Base-by-base conservation (phyloP, 2,329 filamentous ascomycete genomes). In the Grosmannia serpens region DNA sequence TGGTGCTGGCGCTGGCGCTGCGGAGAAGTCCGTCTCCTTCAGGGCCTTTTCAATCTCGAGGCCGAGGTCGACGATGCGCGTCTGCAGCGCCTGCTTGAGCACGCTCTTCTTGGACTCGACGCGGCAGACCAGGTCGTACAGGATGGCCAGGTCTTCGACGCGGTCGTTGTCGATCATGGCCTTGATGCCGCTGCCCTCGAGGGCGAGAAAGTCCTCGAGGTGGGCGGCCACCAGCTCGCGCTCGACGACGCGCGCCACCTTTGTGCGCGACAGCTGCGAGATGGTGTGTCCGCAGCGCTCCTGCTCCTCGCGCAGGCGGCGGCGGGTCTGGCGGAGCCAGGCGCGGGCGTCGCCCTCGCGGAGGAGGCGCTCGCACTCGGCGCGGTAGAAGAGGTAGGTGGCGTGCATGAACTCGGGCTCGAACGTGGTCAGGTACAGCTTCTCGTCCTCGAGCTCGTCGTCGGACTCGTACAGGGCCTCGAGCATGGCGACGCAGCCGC, bases 131-230 rank as follows among this genome's bases (percentile, higher is more conserved):
- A 97, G 79, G 22, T 84, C 79, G 70, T 94, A 97, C 4, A 97
- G 76, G 55, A 91, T 85, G n/a, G 79, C 77, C 11, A 99, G 76
- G 65, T 95, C 91, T 4, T 87, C 83, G 38, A 87, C 66, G 62
- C 87, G 84, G 70, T 96, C 88, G 65, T 96, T 91, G 70, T 96
- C 89, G 55, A 97, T 84, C 92, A 99, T 97, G 68, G 85, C 85
- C 62, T 82, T 84, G 49, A 96, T 80, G 0, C 94, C 94, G 62
- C 87, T 96, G 7, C 82, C 82, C 65, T 96, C 90, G 72, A 96
- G 84, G 54, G 85, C 83, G 61, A 97, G 80, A 57, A 99, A 87
- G 20, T 95, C 90, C 26, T 82, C 76, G 59, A 97, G 82, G 64
- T 94, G 88, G 51, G 83, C 80, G 49, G 78, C 76, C 54, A 99